Conservation (phyloP, 1,284 basidiomycete genomes). For the Naganishia liquefaciens region DNA sequence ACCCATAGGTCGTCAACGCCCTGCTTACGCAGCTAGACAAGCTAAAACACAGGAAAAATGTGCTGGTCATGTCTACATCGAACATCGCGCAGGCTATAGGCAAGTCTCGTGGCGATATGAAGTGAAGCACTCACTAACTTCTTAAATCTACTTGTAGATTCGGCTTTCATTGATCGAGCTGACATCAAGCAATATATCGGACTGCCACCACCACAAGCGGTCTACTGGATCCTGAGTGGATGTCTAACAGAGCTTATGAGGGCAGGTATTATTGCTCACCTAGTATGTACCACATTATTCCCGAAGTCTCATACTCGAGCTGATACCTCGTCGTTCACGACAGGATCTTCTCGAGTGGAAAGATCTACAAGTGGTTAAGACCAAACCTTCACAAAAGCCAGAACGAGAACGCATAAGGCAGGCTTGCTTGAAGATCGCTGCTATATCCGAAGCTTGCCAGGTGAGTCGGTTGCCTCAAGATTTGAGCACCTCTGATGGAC, state of each 20-base stretch:
- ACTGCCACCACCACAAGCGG: constrained; percentile 80
- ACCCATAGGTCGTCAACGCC: constrained; percentile 88
- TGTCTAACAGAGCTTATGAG: constrained; percentile 78
- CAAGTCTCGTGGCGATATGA: constrained; percentile 48
- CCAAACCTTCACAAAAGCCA: constrained; percentile 21
- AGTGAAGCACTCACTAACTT: neutral
- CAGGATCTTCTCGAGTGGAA: constrained; percentile 59
- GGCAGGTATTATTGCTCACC: constrained; percentile 66
- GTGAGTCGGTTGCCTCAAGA: constrained; percentile 56
- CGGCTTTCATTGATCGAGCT: constrained; percentile 92
- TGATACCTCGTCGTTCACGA: neutral
- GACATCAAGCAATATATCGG: constrained; percentile 96
- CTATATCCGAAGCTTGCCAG: constrained; percentile 69
- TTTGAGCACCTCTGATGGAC: neutral
- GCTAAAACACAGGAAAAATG: constrained; percentile 87
- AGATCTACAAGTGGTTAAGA: constrained; percentile 32
- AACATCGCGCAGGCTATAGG: constrained; percentile 94
- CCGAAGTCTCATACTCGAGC: neutral
- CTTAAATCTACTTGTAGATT: constrained; percentile 61
- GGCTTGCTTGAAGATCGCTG: constrained; percentile 64
- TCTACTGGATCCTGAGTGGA: constrained; percentile 88
- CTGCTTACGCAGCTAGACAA: constrained; percentile 96
- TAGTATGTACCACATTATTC: constrained; percentile 36
- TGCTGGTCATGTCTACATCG: constrained; percentile 93
- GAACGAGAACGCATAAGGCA: constrained; percentile 36